Evolutionary conservation across 495 filamentous ascomycete species (phyloP).

Genomic region (Penicillium simplicissimum): DNA sequence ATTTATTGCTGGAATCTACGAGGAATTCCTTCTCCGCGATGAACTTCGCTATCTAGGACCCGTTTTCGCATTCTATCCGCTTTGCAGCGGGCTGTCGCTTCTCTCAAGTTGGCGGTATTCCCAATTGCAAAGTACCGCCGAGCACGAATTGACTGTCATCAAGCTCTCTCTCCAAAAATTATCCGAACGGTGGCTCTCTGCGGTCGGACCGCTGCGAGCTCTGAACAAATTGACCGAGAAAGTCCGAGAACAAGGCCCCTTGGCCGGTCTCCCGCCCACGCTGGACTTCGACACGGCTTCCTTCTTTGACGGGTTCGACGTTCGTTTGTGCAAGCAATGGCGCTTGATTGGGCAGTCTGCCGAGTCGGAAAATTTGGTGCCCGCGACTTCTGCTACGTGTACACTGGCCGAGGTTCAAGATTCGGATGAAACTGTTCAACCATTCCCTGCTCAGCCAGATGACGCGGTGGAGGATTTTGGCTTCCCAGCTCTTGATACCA

Average conservation of each 20-base stretch:
- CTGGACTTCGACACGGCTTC: conserved; percentile 25
- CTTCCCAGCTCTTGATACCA: conserved; percentile 20
- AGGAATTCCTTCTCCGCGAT: conserved; percentile 33
- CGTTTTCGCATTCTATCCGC: conserved; percentile 32
- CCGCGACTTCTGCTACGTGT: conserved; percentile 15
- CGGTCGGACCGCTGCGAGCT: conserved; percentile 30
- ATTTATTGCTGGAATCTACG: conserved; percentile 34
- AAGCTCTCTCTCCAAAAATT: conserved; percentile 35
- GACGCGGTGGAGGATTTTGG: conserved; percentile 15
- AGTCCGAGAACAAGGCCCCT: conserved; percentile 26
- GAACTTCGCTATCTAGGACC: conserved; percentile 32
- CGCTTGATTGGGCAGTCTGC: conserved; percentile 26
- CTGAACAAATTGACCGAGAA: conserved; percentile 33
- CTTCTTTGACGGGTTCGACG: conserved; percentile 33
- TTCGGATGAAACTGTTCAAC: conserved; percentile 8
- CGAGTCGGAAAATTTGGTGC: conserved; percentile 2
- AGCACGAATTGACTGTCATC: conserved; percentile 34
- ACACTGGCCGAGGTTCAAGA: conserved; percentile 27
- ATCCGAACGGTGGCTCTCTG: conserved; percentile 32
- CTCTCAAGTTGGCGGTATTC: conserved; percentile 32
- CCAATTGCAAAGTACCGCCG: conserved; percentile 27
- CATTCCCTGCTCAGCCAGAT: conserved; percentile 16
- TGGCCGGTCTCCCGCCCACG: conserved; percentile 21
- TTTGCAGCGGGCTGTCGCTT: conserved; percentile 28
- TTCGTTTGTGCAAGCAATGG: conserved; percentile 31